Base-by-base conservation (phyloP, 108 stramenopile genomes). In the Skeletonema tropicum region DNA sequence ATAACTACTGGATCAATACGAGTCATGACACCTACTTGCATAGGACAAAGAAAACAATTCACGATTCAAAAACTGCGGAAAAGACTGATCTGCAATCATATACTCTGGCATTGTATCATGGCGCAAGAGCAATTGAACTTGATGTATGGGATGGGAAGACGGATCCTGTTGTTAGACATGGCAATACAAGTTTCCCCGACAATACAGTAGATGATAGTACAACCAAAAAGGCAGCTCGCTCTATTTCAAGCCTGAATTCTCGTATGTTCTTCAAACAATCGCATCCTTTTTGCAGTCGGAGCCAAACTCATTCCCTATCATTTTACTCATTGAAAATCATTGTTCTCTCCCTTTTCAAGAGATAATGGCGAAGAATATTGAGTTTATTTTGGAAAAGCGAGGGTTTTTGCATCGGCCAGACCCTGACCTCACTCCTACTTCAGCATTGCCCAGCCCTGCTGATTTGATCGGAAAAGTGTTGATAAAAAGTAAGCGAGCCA, bases 1-100 rank as follows among this genome's bases (percentile, higher is more conserved):
- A 90, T 26, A 67, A 95, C 48, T 99, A 98, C 74, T 98, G 88
- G 87, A 94, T 98, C 70, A 94, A 96, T 60, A 90, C 96, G 7
- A 87, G 88, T 60, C 99, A 99, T 91, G 98, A 99, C 68, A 97
- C 98, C 1, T 99, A 98, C 73, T 82, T 98, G 19, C 93, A 92
- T 96, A 98, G 79, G 92, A 83, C 91, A 14, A 97, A 97, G 13
- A 96, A 98, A 85, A 97, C 98, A 70, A 68, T 98, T 35, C 70
- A 78, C 73, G 84, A 85, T 29, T 73, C 59, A 8, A 92, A 23
- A 25, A 36, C 9, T 14, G 21, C 9, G 71, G 64, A 30, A 21
- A 66, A 57, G 15, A 92, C 92, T 14, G 83, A 81, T 46, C 97
- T 97, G 15, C 85, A 95, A 77, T 89, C 87, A 77, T 88, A 97